Conservation (phyloP, 2,329 filamentous ascomycete genomes). For the Cordyceps cateniannulata region DNA sequence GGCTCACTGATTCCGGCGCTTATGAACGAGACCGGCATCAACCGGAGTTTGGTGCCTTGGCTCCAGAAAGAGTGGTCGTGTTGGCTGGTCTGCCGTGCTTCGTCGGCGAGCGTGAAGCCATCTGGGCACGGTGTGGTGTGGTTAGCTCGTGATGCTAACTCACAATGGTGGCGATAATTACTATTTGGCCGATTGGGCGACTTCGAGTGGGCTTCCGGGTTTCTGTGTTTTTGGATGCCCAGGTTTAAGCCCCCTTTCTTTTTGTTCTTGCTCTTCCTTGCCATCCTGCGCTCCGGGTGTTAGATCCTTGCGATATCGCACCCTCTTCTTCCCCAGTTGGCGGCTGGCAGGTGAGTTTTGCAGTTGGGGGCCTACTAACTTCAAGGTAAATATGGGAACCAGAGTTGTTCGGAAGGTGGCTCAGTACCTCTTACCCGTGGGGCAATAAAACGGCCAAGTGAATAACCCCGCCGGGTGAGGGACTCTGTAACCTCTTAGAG, state of each 20-base stretch:
- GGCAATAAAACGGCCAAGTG: neutral
- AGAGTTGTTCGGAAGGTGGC: too few species aligned
- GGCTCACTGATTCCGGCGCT: slow-evolving; percentile 48
- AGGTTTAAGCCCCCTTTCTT: neutral
- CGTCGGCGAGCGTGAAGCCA: slow-evolving; percentile 19
- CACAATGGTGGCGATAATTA: neutral
- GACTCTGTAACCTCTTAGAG: too few species aligned
- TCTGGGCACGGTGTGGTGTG: neutral
- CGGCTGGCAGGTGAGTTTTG: too few species aligned
- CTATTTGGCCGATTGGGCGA: neutral
- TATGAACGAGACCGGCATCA: slow-evolving; percentile 44
- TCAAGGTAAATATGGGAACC: too few species aligned
- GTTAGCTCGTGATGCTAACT: neutral
- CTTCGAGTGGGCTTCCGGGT: neutral
- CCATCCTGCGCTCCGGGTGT: neutral
- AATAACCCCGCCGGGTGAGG: too few species aligned
- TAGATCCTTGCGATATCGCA: neutral
- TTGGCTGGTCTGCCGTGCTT: slow-evolving; percentile 19
- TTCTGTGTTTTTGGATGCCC: neutral
- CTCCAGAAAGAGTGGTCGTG: slow-evolving; percentile 24
- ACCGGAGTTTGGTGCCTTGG: slow-evolving; percentile 36
- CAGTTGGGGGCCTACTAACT: too few species aligned
- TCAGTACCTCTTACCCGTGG: too few species aligned
- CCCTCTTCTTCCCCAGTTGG: neutral
- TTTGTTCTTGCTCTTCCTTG: neutral